Base-by-base conservation (phyloP, 1,284 basidiomycete genomes). In the Ceratobasidium sp. region DNA sequence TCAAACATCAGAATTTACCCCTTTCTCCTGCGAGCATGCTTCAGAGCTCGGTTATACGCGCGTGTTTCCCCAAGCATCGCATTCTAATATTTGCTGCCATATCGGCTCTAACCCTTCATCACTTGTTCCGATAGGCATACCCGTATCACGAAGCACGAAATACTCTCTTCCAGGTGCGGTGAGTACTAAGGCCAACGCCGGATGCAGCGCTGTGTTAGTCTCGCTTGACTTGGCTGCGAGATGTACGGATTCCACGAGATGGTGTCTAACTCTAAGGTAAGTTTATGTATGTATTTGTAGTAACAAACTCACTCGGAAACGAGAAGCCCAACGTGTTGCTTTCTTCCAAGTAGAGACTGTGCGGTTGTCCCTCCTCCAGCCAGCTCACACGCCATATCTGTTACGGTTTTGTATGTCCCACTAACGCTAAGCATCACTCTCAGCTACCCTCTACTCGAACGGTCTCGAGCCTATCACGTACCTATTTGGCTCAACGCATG, bases 401-500 rank as follows among this genome's bases (percentile, higher is more conserved):
- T 38, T 35, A 38, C 62, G 2, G 46, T 18, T 47, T 52, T 66
- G 35, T 66, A 66, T 13, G 2, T n/a, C 2, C 62, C 62, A 21
- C 62, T 66, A 13, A 66, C 26, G 32, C 62, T 66, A 66, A 7
- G 26, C 44, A 32, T 23, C 26, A 23, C 46, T 63, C 23, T 52
- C 35, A 63, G 26, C 21, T 7, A 43, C 8, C 26, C 21, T 23
- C 3, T 26, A 23, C 23, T 14, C 14, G 18, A 11, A 55, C 14
- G 18, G 14, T 30, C 5, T 55, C 5, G 5, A n/a, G 8, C 13
- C n/a, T 8, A 8, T 16, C 21, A 13, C 62, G 14, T 52, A 66
- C 62, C 62, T 52, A 49, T 66, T 66, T n/a, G 62, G 62, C 21
- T 66, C 62, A 35, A 66, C 62, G 47, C 47, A 66, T 7, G 62